These are phyloP conservation scores for Penicillium sp. DNA, from an alignment of 2,329 filamentous ascomycete genomes.

Conservation along the genomic window DNA sequence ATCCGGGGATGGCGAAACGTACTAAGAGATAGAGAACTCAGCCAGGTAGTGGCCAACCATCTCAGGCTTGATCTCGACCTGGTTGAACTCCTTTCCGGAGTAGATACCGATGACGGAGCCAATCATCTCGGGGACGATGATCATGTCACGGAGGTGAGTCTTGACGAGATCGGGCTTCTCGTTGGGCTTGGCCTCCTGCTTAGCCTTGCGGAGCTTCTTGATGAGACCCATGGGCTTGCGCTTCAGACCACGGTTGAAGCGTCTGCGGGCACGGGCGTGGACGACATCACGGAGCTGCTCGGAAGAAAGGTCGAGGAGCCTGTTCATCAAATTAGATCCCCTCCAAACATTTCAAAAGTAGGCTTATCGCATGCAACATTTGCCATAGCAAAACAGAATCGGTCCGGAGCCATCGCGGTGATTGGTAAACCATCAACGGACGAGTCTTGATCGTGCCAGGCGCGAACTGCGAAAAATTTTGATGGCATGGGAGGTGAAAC, in stretches of 20 bases:
- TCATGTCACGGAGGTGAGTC: slow-evolving; percentile 99
- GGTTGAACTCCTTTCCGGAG: slow-evolving; percentile 99
- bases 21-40: slow-evolving; percentile 99
- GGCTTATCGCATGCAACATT: neutral
- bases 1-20: slow-evolving; percentile 44
- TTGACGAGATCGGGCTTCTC: slow-evolving; percentile 99
- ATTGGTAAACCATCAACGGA: no score
- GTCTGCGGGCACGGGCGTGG: slow-evolving; percentile 94
- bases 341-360: slow-evolving; percentile 7
- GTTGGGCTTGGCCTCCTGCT: slow-evolving; percentile 98
- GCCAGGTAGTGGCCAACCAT: slow-evolving; percentile 99
- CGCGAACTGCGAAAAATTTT: slow-evolving; percentile 8
- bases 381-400: neutral
- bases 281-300: slow-evolving; percentile 99
- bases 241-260: slow-evolving; percentile 99
- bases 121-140: slow-evolving; percentile 99
- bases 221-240: slow-evolving; percentile 99
- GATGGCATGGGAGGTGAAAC: slow-evolving; percentile 35
- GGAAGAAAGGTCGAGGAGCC: slow-evolving; percentile 96
- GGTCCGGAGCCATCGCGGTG: no score
- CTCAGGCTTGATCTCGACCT: slow-evolving; percentile 99
- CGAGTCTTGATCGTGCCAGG: slow-evolving; percentile 6
- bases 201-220: slow-evolving; percentile 99
- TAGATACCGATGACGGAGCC: slow-evolving; percentile 98
- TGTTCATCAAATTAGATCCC: slow-evolving; percentile 41